Evolutionary conservation across 225 moss, liverwort and hornwort species (phyloP), one percentile per base, ranked within the genome.

Genomic region (Ulota crispa): DNA sequence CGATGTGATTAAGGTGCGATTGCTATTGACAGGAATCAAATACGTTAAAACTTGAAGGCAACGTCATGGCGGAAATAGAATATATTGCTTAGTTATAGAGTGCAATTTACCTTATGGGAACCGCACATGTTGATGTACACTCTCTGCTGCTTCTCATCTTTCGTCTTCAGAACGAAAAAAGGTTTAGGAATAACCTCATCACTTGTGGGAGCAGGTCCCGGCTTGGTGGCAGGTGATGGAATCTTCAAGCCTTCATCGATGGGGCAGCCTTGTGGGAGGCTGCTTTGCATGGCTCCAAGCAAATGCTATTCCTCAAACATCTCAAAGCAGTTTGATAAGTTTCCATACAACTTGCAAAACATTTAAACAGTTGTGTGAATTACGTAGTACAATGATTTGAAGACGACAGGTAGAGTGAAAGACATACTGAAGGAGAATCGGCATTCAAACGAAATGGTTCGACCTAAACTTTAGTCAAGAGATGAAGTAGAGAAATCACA

Each of bases 101-200:
- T 30, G 61, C 36, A 62, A 66, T 8, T 37, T 76, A 94, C 93
- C 90, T 94, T 92, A 32, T 79, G 81, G 73, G 93, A 91, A 70
- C 91, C 94, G 26, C 94, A 94, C 21, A 94, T 67, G 50, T 94
- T 94, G 42, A 94, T 83, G 73, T 91, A 94, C 16, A 94, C 91
- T 82, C 93, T 91, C 65, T 89, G 89, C 30, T 83, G 83, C 34
- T 69, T 88, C 63, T 87, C 88, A 61, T 93, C 86, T 59, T 79
- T 87, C 6, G 90, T 92, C 84, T 94, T 94, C 34, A 94, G 81
- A 9, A 94, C 94, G 59, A 93, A 94, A 62, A 91, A 94, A 54
- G 94, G 91, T 71, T 90, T 87, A 0, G 94, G 93, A 31, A 89
- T 57, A 39, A 94, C 84, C 50, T 91, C 91, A 60, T 92, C 89